Evolutionary conservation across 1,284 basidiomycete species (phyloP).

Genomic region (Trichosporon ovoides): DNA sequence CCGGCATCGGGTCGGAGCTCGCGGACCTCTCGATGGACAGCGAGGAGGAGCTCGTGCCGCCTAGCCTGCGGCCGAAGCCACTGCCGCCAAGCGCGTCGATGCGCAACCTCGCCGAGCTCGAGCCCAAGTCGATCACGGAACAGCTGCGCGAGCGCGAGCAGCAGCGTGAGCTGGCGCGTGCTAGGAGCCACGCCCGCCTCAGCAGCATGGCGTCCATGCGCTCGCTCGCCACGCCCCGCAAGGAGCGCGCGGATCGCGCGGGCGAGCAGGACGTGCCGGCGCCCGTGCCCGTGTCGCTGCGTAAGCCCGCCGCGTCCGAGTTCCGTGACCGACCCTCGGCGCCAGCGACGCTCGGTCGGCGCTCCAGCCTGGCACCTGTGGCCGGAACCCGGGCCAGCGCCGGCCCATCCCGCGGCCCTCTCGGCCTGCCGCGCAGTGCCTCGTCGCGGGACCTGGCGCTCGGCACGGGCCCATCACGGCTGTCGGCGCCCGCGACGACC

Average conservation of each 20-base stretch:
- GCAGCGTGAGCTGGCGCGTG: background rate
- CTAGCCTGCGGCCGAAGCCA: background rate
- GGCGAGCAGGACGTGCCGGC: background rate
- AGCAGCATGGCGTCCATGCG: background rate
- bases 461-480: background rate
- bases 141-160: constrained; percentile 1
- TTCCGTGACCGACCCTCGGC: background rate
- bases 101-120: background rate
- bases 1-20: background rate
- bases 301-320: background rate
- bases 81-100: background rate
- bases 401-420: background rate
- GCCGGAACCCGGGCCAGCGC: background rate
- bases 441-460: background rate
- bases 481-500: background rate
- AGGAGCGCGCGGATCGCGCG: background rate
- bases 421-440: background rate
- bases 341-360: background rate
- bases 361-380: background rate
- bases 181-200: background rate
- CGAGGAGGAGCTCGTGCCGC: background rate
- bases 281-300: background rate
- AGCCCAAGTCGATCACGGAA: background rate
- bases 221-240: background rate
- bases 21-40: constrained; percentile 1